Evolutionary conservation across 192 early-diverging fungal genomes (phyloP).

Genomic region (Linnemannia zychae): DNA sequence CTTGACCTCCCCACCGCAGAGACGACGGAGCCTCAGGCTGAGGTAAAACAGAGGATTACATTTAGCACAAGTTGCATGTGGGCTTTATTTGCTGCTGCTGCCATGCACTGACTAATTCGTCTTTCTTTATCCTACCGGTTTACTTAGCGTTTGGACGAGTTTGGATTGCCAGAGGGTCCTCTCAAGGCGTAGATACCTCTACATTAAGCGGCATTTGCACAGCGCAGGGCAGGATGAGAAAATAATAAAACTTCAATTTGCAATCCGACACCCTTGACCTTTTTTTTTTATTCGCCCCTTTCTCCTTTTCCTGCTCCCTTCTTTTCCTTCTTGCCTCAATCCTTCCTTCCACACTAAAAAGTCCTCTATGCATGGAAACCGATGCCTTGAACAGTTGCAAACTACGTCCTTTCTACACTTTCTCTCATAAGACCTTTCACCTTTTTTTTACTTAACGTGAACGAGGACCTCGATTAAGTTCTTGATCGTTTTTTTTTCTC

Average conservation of each 20-base stretch:
- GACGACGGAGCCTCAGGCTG: slow-evolving; percentile 60
- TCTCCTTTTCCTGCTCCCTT: background rate
- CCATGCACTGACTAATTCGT: background rate
- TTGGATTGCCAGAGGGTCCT: slow-evolving; percentile 64
- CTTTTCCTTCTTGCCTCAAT: background rate
- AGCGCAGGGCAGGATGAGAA: slow-evolving; percentile 7
- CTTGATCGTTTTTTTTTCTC: no score
- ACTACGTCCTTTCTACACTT: no score
- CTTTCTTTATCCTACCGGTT: slow-evolving; percentile 12
- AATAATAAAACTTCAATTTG: background rate
- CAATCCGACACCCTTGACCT: background rate
- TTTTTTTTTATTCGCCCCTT: background rate
- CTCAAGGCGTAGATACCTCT: slow-evolving; percentile 58
- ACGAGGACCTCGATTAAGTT: no score
- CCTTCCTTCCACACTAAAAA: background rate
- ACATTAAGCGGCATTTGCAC: background rate
- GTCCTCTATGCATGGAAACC: no score
- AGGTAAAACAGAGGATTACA: slow-evolving; percentile 47
- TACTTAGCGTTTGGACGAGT: slow-evolving; percentile 64
- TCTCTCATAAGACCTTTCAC: no score
- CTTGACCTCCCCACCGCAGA: slow-evolving; percentile 63
- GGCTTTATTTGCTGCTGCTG: background rate
- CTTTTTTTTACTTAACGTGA: no score
- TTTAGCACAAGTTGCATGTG: background rate
- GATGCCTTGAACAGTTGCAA: no score